A percentile compares a stretch with the other conserved stretches of the same genome.
Evolutionary conservation across 768 basidiomycete species (phyloP).

Genomic region (Kwoniella shandongensis): DNA sequence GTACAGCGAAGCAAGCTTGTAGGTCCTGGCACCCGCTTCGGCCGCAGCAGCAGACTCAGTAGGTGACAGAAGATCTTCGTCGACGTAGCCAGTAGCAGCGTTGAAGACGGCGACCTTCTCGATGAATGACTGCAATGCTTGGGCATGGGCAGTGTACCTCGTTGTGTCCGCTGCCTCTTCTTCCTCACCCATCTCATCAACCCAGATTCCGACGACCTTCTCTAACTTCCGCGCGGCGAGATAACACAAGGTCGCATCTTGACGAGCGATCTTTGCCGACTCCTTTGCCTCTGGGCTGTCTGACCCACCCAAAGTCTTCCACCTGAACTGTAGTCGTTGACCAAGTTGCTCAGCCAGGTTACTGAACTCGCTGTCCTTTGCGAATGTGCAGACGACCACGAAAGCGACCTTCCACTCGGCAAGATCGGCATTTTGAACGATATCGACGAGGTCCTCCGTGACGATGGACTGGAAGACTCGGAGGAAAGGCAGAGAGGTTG

Average conservation of each 20-base stretch:
- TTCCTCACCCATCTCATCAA: constrained; percentile 83
- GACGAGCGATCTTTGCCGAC: constrained; percentile 61
- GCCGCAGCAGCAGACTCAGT: constrained; percentile 55
- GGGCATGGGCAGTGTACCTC: constrained; percentile 57
- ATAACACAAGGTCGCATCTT: constrained; percentile 89
- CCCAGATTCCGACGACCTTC: constrained; percentile 85
- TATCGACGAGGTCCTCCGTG: constrained; percentile 83
- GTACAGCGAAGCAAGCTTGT: constrained; percentile 81
- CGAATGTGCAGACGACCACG: constrained; percentile 93
- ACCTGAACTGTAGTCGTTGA: constrained; percentile 82
- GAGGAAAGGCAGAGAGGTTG: constrained; percentile 75
- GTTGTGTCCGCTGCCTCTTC: constrained; percentile 60
- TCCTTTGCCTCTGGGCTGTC: constrained; percentile 55
- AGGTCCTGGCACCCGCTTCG: constrained; percentile 62
- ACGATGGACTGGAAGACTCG: constrained; percentile 94
- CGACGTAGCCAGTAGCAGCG: constrained; percentile 61
- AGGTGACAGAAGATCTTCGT: constrained; percentile 61
- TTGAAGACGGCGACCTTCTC: constrained; percentile 97
- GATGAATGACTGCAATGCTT: constrained; percentile 86
- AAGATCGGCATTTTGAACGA: constrained; percentile 94
- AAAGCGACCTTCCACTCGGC: constrained; percentile 96
- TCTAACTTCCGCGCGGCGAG: constrained; percentile 87
- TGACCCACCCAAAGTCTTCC: constrained; percentile 59
- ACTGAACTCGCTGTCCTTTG: constrained; percentile 76
- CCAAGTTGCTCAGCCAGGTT: constrained; percentile 90